Percentiles rank a stretch among this genome's conserved stretches.
Evolutionary conservation across 495 filamentous ascomycete genomes (phyloP).

Genomic region (Patellaria atrata): DNA sequence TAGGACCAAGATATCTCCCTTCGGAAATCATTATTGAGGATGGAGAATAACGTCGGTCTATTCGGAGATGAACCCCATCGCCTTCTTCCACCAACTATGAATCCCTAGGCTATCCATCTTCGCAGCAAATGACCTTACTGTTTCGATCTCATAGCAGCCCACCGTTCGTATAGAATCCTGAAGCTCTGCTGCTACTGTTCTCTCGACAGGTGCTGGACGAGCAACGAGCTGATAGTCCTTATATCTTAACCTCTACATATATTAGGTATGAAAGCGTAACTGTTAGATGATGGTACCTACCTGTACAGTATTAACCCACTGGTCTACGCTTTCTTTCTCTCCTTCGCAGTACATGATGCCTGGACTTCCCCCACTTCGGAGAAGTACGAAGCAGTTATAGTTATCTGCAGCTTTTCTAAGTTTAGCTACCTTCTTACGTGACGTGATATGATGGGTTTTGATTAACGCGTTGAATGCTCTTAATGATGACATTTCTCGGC

Average conservation of each 20-base stretch:
- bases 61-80: slow-evolving; percentile 23
- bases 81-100: slow-evolving; percentile 25
- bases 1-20: no score
- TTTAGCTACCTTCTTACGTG: slow-evolving; percentile 57
- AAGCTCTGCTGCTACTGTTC: not conserved
- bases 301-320: slow-evolving; percentile 44
- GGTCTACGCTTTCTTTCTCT: slow-evolving; percentile 31
- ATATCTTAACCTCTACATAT: slow-evolving; percentile 22
- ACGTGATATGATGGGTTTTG: slow-evolving; percentile 69
- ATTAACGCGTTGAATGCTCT: slow-evolving; percentile 49
- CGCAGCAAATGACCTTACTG: slow-evolving; percentile 25
- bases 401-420: slow-evolving; percentile 48
- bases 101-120: slow-evolving; percentile 23
- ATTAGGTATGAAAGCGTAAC: not conserved
- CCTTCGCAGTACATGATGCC: slow-evolving; percentile 71
- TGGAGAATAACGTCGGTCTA: no score
- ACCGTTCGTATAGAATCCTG: slow-evolving; percentile 2
- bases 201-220: slow-evolving; percentile 10
- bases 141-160: slow-evolving; percentile 20
- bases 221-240: slow-evolving; percentile 28
- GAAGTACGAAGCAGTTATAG: slow-evolving; percentile 42
- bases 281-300: slow-evolving; percentile 13
- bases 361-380: slow-evolving; percentile 51
- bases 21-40: no score
- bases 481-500: no score